Evolutionary conservation across 352 stramenopile species (phyloP).

Genomic region (Phytopythium boreale): DNA sequence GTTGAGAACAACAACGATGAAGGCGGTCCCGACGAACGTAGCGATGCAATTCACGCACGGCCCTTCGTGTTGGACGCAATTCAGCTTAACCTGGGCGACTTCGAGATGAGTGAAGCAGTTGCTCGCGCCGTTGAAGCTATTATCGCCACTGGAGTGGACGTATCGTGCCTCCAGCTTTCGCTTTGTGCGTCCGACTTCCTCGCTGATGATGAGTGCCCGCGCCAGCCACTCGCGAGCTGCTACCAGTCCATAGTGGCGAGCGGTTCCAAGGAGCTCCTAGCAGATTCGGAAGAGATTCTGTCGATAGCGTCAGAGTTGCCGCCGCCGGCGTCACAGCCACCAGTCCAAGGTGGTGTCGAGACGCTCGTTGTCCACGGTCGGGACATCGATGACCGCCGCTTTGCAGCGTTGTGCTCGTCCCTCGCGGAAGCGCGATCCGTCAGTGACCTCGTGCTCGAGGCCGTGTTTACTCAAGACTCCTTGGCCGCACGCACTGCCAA

Average conservation of each 20-base stretch:
- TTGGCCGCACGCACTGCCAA: constrained; percentile 12
- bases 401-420: constrained; percentile 24
- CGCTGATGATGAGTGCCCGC: constrained; percentile 25
- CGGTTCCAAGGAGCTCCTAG: not conserved
- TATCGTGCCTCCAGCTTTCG: constrained; percentile 28
- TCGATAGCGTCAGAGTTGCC: not conserved
- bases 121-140: constrained; percentile 19
- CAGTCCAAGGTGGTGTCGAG: constrained; percentile 7
- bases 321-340: not conserved
- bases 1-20: constrained; percentile 1
- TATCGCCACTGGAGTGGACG: constrained; percentile 15
- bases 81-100: constrained; percentile 33
- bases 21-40: not conserved
- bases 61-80: constrained; percentile 28
- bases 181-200: constrained; percentile 31
- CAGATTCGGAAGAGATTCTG: not conserved
- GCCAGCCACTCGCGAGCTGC: constrained; percentile 25
- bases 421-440: constrained; percentile 12
- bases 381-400: constrained; percentile 24
- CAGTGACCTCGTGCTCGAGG: constrained; percentile 18
- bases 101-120: constrained; percentile 31
- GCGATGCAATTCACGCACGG: not conserved
- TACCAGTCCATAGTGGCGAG: constrained; percentile 12
- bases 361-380: constrained; percentile 18
- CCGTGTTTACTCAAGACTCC: constrained; percentile 17